Percentiles rank a stretch among this genome's conserved stretches.
These are phyloP conservation scores for Xylaria sp. DNA, from an alignment of 2,329 filamentous ascomycete species.

Conservation along the genomic window DNA sequence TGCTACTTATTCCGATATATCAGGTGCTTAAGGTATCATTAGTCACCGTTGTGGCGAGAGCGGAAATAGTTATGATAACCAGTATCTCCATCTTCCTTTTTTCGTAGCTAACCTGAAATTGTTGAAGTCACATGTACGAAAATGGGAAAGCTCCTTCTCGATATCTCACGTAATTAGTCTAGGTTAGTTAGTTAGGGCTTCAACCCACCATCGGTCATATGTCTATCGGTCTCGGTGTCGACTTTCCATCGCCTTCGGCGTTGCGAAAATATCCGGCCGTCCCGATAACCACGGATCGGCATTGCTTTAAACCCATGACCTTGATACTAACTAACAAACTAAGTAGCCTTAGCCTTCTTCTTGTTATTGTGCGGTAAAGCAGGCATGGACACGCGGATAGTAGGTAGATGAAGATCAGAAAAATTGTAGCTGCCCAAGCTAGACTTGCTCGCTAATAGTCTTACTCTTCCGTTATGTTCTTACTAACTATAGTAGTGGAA, in stretches of 20 bases:
- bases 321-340: not conserved
- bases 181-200: not conserved
- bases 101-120: not conserved
- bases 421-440: not conserved
- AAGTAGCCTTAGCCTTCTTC: slow-evolving; percentile 1
- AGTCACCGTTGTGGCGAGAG: not conserved
- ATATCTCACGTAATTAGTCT: not conserved
- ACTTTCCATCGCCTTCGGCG: not conserved
- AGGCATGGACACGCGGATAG: not conserved
- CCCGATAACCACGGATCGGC: not conserved
- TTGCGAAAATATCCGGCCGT: not conserved
- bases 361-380: not conserved
- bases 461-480: slow-evolving; percentile 2
- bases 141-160: not conserved
- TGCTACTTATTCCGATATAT: not conserved
- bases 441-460: slow-evolving; percentile 4
- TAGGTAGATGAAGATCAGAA: not conserved
- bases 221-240: not conserved
- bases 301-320: slow-evolving; percentile 9
- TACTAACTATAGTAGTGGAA: not conserved
- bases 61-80: not conserved
- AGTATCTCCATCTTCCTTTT: not conserved
- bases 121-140: not conserved
- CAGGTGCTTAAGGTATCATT: not conserved
- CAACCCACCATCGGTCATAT: not conserved